A percentile compares a stretch with the other conserved stretches of the same genome.
These are phyloP conservation scores for Melanogaster broomeanus DNA, from an alignment of 768 basidiomycete genomes.

Conservation along the genomic window DNA sequence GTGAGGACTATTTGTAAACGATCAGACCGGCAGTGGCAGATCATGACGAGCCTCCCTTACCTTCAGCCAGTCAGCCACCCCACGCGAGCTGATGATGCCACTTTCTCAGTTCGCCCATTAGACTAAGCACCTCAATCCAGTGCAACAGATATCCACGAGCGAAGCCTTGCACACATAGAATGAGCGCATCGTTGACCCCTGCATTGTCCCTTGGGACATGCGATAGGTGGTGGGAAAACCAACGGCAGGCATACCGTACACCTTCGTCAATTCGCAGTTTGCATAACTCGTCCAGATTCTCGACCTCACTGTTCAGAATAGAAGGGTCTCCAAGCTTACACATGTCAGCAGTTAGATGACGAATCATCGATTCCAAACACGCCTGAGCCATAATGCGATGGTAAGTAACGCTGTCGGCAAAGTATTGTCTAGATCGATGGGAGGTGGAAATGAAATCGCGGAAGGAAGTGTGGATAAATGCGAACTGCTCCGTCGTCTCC, in stretches of 20 bases:
- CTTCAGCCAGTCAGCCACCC: slow-evolving; percentile 12
- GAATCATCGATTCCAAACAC: slow-evolving; percentile 17
- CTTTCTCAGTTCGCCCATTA: slow-evolving; percentile 17
- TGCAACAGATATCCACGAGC: slow-evolving; percentile 8
- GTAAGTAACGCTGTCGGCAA: slow-evolving; percentile 9
- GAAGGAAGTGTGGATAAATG: slow-evolving; percentile 23
- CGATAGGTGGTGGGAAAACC: slow-evolving; percentile 19
- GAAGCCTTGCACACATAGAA: slow-evolving; percentile 11
- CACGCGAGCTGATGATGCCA: slow-evolving; percentile 13
- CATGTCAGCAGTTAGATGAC: slow-evolving; percentile 13
- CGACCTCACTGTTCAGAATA: slow-evolving; percentile 11
- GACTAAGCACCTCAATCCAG: slow-evolving; percentile 22
- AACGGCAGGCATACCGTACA: slow-evolving; percentile 20
- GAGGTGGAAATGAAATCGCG: slow-evolving; percentile 18
- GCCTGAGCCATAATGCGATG: slow-evolving; percentile 12
- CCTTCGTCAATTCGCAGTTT: slow-evolving; percentile 13
- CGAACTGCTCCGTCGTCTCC: slow-evolving; percentile 11
- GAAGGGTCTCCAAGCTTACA: slow-evolving; percentile 13
- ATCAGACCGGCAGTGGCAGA: neutral
- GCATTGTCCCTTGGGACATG: slow-evolving; percentile 8
- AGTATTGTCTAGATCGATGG: slow-evolving; percentile 15
- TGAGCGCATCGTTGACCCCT: slow-evolving; percentile 2
- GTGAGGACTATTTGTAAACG: slow-evolving; percentile 4
- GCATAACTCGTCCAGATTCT: slow-evolving; percentile 12
- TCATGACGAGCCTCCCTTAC: neutral